These are phyloP conservation scores for Ceriops decandra DNA, from an alignment of 345 rosid species.

Conservation along the genomic window DNA sequence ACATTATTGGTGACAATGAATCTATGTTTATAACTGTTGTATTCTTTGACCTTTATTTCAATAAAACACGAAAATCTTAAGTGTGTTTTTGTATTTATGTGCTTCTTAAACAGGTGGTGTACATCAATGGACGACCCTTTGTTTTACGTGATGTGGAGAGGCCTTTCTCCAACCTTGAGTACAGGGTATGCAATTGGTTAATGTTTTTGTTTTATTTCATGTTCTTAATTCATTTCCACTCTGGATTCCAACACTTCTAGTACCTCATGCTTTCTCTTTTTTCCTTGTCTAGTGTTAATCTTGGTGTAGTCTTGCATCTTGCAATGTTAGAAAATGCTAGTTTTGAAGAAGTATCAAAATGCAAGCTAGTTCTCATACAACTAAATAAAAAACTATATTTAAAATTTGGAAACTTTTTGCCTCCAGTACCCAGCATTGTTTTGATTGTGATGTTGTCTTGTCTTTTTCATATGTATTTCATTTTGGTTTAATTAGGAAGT, in stretches of 20 bases:
- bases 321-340: background rate
- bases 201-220: slow-evolving; percentile 10
- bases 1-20: background rate
- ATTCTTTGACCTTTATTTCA: background rate
- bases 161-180: slow-evolving; percentile 97
- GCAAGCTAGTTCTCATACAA: background rate
- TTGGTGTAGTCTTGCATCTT: background rate
- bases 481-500: background rate
- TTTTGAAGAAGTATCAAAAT: background rate
- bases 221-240: background rate
- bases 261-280: slow-evolving; percentile 1
- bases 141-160: slow-evolving; percentile 95
- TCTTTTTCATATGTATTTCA: background rate
- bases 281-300: background rate
- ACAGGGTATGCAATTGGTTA: slow-evolving; percentile 54
- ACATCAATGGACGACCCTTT: slow-evolving; percentile 92
- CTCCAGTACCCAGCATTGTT: background rate
- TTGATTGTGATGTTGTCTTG: background rate
- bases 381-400: too few relatives aligned
- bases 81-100: background rate
- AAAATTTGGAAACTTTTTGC: background rate
- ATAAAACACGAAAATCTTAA: too few relatives aligned
- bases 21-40: background rate
- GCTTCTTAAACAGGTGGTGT: slow-evolving; percentile 60
- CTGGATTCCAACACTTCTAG: background rate